These are phyloP conservation scores for Beta lomatogona DNA, from an alignment of 179 eudicot species.

Conservation along the genomic window DNA sequence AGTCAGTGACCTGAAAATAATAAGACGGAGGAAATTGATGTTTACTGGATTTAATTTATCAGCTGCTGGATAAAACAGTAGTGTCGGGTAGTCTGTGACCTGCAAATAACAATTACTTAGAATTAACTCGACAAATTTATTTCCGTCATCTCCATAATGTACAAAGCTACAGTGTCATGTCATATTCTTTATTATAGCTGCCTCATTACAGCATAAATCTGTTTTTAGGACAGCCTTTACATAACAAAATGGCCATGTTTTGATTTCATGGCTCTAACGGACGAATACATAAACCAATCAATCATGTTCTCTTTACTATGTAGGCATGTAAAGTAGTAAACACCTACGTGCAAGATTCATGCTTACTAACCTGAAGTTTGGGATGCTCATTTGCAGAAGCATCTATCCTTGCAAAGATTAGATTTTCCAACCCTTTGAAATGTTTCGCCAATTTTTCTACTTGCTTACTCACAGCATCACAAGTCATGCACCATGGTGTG, in stretches of 20 bases:
- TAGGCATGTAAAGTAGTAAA: background rate
- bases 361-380: conserved; percentile 60
- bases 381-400: conserved; percentile 93
- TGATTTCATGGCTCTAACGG: too few relatives aligned
- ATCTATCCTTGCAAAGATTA: conserved; percentile 80
- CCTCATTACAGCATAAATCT: background rate
- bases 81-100: conserved; percentile 77
- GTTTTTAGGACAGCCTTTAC: background rate
- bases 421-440: conserved; percentile 70
- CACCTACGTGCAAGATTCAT: background rate
- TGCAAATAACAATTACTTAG: conserved; percentile 32
- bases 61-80: conserved; percentile 71
- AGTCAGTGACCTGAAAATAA: too few relatives aligned
- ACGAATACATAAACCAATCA: too few relatives aligned
- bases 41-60: conserved; percentile 80
- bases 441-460: conserved; percentile 96
- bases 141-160: background rate
- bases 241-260: too few relatives aligned
- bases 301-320: background rate
- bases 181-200: background rate
- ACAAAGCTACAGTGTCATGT: background rate
- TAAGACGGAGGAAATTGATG: background rate
- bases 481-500: conserved; percentile 88
- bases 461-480: conserved; percentile 80
- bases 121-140: background rate